These are phyloP conservation scores for Ballota nigra DNA, from an alignment of 257 asterid genomes.

Conservation along the genomic window DNA sequence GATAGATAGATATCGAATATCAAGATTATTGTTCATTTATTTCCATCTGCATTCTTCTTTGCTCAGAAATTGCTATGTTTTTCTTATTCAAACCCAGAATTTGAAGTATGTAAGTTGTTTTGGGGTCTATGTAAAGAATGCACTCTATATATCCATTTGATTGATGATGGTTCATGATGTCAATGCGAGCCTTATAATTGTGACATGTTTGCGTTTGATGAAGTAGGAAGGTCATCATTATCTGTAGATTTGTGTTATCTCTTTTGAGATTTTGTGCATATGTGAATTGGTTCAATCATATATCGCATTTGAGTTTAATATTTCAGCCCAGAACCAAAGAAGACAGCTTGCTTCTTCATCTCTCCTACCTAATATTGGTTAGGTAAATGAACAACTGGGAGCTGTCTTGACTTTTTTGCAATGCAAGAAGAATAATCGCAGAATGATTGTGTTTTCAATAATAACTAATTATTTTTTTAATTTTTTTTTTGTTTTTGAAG, in stretches of 20 bases:
- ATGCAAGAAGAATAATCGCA: background rate
- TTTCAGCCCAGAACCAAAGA: background rate
- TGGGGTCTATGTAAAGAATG: background rate
- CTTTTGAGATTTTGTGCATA: background rate
- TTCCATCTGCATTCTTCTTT: background rate
- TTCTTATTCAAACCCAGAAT: background rate
- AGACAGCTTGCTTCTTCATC: slow-evolving; percentile 24
- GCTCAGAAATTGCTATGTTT: background rate
- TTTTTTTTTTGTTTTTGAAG: background rate
- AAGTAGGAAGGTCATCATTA: slow-evolving; percentile 10
- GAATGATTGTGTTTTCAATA: background rate
- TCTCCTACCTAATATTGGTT: slow-evolving; percentile 24
- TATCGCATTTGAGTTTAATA: background rate
- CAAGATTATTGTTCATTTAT: background rate
- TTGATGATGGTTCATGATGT: background rate
- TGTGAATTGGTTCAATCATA: background rate
- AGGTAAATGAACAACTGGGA: slow-evolving; percentile 28
- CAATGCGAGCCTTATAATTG: slow-evolving; percentile 4
- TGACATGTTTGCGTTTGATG: slow-evolving; percentile 8
- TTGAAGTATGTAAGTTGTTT: no score
- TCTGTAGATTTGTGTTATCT: background rate
- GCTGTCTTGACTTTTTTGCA: slow-evolving; percentile 13
- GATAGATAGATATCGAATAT: background rate
- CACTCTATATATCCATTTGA: background rate
- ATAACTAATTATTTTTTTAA: background rate